Evolutionary conservation across 2,329 filamentous ascomycete species (phyloP).

Genomic region (Talaromyces amestolkiae): DNA sequence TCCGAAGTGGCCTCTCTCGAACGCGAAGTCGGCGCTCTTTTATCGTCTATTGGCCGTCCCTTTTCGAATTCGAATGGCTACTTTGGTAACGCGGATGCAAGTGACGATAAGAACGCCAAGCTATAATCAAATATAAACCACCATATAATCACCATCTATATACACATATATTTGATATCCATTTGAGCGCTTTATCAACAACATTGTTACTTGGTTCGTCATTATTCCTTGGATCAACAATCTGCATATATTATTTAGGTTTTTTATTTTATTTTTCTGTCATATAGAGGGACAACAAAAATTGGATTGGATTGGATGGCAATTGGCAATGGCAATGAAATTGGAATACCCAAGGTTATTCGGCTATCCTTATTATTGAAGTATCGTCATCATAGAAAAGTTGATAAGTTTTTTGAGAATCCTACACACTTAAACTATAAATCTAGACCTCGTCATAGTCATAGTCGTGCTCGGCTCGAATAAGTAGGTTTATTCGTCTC

Average conservation of each 20-base stretch:
- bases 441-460: not conserved
- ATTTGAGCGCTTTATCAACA: not conserved
- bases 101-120: slow-evolving; percentile 11
- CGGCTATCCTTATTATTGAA: not conserved
- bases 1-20: slow-evolving; percentile 48
- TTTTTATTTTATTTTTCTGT: too few relatives aligned
- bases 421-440: not conserved
- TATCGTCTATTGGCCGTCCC: slow-evolving; percentile 32
- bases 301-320: not conserved
- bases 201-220: not conserved
- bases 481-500: not conserved
- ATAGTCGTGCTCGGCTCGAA: not conserved
- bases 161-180: slow-evolving; percentile 7
- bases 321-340: not conserved
- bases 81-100: not conserved
- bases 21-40: slow-evolving; percentile 45
- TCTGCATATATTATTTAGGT: not conserved
- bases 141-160: not conserved
- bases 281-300: not conserved
- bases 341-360: slow-evolving; percentile 2
- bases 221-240: not conserved
- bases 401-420: not conserved
- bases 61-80: slow-evolving; percentile 6
- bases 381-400: not conserved
- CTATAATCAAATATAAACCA: slow-evolving; percentile 7